phyloP scores from a whole-genome alignment of 2,329 filamentous ascomycete species.

The Mycocentrospora acerina region DNA sequence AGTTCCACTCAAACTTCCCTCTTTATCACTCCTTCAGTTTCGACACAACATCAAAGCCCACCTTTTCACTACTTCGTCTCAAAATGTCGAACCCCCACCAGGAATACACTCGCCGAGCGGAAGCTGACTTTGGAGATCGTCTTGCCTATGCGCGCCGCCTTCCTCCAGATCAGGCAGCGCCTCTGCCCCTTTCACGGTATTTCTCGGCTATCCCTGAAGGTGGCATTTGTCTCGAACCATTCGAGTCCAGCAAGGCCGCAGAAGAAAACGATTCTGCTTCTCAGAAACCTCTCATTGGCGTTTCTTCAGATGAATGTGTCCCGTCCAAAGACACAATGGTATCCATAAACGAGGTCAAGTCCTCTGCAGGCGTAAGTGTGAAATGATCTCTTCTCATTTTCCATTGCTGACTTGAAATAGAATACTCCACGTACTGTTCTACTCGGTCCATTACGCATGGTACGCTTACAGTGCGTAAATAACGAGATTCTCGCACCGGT shows the following conservation, averaged over 20 bases:
- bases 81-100: not conserved
- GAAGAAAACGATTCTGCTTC: too few species aligned
- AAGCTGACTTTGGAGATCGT: conserved; percentile 5
- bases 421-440: conserved; percentile 6
- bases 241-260: too few species aligned
- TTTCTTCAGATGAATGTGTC: too few species aligned
- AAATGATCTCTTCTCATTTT: too few species aligned
- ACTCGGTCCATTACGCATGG: conserved; percentile 12
- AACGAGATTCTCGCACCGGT: conserved; percentile 1
- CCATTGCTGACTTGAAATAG: not conserved
- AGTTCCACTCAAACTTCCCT: too few species aligned
- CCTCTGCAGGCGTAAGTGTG: not conserved
- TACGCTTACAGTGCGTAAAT: conserved; percentile 2
- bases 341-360: not conserved
- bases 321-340: too few species aligned
- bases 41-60: too few species aligned
- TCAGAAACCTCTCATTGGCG: too few species aligned
- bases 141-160: conserved; percentile 9
- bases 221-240: too few species aligned
- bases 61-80: too few species aligned
- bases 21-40: too few species aligned
- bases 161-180: conserved; percentile 2
- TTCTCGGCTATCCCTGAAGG: too few species aligned
- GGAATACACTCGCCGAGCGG: not conserved
- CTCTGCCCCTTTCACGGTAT: not conserved